A percentile compares a stretch with the other conserved stretches of the same genome.
phyloP scores from a whole-genome alignment of 2,329 filamentous ascomycete species.

The Leptodontidium sp. region DNA sequence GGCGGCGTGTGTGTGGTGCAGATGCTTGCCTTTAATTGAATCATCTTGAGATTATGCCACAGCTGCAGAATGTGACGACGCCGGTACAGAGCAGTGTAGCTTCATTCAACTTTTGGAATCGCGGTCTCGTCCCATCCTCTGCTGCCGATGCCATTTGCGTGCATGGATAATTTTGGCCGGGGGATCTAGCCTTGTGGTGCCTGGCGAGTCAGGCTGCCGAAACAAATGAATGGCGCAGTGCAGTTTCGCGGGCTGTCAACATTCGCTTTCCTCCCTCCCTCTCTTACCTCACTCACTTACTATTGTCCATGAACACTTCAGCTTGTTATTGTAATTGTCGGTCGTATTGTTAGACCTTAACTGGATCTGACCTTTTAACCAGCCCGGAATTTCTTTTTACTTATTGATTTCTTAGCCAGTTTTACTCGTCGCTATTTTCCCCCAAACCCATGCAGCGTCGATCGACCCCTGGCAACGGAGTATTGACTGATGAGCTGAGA shows the following conservation, averaged over 20 bases:
- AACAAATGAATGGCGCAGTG: constrained; percentile 12
- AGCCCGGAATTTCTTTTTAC: constrained; percentile 15
- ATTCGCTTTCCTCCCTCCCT: constrained; percentile 1
- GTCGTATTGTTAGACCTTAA: constrained; percentile 33
- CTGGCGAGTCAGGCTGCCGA: background rate
- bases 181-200: constrained; percentile 14
- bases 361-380: constrained; percentile 31
- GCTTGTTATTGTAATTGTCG: constrained; percentile 5
- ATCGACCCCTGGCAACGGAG: constrained; percentile 19
- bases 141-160: constrained; percentile 15
- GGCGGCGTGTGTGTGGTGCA: background rate
- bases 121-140: background rate
- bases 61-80: constrained; percentile 23
- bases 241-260: background rate
- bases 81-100: background rate
- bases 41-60: constrained; percentile 69
- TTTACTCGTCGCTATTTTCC: constrained; percentile 1
- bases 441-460: constrained; percentile 11
- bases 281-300: background rate
- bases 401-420: constrained; percentile 6
- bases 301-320: constrained; percentile 14
- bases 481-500: constrained; percentile 29
- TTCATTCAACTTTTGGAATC: background rate
- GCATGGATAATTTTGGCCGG: constrained; percentile 6
- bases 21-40: constrained; percentile 79